Evolutionary conservation across 306 rosid species (phyloP).

Genomic region (Sicyos baderoa): DNA sequence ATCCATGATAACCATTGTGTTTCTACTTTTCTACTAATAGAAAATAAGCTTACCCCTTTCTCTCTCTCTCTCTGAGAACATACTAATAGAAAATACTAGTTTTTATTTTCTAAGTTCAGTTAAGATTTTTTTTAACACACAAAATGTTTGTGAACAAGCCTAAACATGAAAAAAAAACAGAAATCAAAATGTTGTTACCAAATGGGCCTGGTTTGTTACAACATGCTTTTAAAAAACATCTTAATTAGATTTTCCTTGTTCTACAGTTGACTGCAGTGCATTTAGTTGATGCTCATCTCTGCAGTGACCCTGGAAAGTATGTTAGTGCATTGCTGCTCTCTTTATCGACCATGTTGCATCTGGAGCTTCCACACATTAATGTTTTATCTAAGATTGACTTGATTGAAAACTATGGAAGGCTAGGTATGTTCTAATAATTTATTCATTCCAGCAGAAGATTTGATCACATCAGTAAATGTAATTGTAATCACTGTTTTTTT

Average conservation of each 20-base stretch:
- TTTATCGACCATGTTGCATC: constrained; percentile 79
- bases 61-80: not conserved
- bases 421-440: constrained; percentile 34
- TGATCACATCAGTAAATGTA: constrained; percentile 11
- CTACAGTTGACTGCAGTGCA: constrained; percentile 84
- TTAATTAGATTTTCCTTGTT: constrained; percentile 30
- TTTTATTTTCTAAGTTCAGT: no score
- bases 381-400: constrained; percentile 90
- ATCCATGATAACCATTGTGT: constrained; percentile 10
- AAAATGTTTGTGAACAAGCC: not conserved
- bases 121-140: not conserved
- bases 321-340: constrained; percentile 86
- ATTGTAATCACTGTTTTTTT: not conserved
- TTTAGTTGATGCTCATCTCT: constrained; percentile 90
- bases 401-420: constrained; percentile 81
- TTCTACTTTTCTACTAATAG: not conserved
- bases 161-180: not conserved
- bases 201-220: not conserved
- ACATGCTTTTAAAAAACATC: constrained; percentile 15
- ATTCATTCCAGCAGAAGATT: not conserved
- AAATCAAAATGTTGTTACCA: constrained; percentile 5
- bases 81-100: no score
- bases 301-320: constrained; percentile 94
- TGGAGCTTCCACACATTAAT: constrained; percentile 83
- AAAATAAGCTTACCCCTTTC: not conserved